phyloP scores from a whole-genome alignment of 108 stramenopile species.

The Ochromonas danica region DNA sequence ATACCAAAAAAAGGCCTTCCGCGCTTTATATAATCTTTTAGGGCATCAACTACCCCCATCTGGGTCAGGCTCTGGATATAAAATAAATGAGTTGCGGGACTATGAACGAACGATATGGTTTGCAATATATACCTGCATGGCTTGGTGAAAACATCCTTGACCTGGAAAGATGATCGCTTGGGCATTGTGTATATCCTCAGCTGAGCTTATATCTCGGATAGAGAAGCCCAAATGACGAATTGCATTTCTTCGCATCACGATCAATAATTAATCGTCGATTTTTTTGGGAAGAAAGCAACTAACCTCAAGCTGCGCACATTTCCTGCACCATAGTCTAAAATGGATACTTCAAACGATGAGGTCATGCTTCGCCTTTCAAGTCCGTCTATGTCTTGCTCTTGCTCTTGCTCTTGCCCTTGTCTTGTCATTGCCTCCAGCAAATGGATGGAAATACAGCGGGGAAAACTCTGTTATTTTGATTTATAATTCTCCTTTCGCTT shows the following conservation, averaged over 20 bases:
- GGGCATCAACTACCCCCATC: constrained; percentile 73
- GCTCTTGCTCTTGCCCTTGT: no score
- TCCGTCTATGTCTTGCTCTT: no score
- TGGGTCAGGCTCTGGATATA: constrained; percentile 46
- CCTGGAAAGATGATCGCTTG: not conserved
- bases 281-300: not conserved
- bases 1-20: constrained; percentile 92
- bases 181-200: not conserved
- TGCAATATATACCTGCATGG: constrained; percentile 62
- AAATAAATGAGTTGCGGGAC: not conserved
- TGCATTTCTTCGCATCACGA: not conserved
- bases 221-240: not conserved
- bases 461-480: no score
- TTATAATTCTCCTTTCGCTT: no score
- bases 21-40: constrained; percentile 68
- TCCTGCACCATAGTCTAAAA: constrained; percentile 97
- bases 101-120: not conserved
- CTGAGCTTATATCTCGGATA: not conserved
- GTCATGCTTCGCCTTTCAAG: no score
- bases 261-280: not conserved
- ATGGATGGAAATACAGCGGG: no score
- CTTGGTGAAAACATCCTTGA: constrained; percentile 57
- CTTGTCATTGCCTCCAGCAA: no score
- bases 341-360: not conserved
- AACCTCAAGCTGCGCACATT: constrained; percentile 70